Conservation (phyloP, 2,329 filamentous ascomycete genomes). For the Fusarium mundagurra region DNA sequence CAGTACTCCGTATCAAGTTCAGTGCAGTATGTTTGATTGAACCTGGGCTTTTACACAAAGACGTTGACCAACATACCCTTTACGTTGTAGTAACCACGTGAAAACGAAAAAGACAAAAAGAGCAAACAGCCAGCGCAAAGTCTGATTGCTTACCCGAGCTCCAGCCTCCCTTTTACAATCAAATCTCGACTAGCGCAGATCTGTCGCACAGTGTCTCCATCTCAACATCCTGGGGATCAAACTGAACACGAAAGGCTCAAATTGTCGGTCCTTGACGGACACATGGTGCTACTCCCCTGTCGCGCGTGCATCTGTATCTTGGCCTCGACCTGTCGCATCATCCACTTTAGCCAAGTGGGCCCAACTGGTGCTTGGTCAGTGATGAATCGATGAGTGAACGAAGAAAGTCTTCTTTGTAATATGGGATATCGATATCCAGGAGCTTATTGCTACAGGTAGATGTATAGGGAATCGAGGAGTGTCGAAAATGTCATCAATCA, state of each 20-base stretch:
- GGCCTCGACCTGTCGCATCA: slow-evolving; percentile 44
- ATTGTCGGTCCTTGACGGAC: slow-evolving; percentile 26
- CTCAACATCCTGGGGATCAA: slow-evolving; percentile 31
- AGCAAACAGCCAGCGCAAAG: background rate
- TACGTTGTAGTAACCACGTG: slow-evolving; percentile 17
- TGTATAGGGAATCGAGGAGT: background rate
- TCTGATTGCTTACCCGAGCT: slow-evolving; percentile 10
- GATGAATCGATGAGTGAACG: slow-evolving; percentile 20
- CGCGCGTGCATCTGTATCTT: slow-evolving; percentile 32
- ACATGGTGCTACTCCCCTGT: slow-evolving; percentile 41
- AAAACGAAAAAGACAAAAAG: background rate
- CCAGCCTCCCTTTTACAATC: slow-evolving; percentile 40
- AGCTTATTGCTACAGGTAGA: background rate
- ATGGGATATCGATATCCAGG: background rate
- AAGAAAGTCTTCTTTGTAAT: slow-evolving; percentile 11
- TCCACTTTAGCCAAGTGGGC: slow-evolving; percentile 36
- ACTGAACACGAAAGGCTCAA: slow-evolving; percentile 41
- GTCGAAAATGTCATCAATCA: background rate
- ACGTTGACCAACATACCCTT: slow-evolving; percentile 8
- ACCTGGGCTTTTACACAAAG: background rate
- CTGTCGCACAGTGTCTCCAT: slow-evolving; percentile 41
- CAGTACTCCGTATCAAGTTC: background rate
- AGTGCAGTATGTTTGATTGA: background rate
- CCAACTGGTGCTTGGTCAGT: slow-evolving; percentile 1
- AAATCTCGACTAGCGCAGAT: slow-evolving; percentile 45